Evolutionary conservation across 345 rosid genomes (phyloP), one percentile per base, ranked within the genome.

Genomic region (Eucalyptus caleyi): DNA sequence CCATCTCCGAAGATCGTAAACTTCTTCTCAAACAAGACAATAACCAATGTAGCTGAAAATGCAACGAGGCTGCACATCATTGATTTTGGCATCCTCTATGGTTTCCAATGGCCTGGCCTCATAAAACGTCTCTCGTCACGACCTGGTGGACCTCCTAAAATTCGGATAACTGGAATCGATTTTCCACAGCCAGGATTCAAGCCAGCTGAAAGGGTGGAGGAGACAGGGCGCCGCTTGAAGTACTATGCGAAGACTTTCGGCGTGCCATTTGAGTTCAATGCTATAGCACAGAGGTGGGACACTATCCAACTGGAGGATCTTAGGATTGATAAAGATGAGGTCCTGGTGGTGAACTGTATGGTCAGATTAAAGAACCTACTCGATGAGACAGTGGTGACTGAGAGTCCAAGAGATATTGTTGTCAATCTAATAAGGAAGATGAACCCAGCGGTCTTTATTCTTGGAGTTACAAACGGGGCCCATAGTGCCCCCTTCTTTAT

Each of bases 101-200:
- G 96, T 45, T 95, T 94, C 86, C 97, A 95, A 42, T 94, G 97
- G 97, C 96, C 96, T 87, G 91, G 94, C 91, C 94, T 95, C 50
- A 93, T 95, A 86, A 89, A 90, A 21, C 93, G 89, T 54, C 95
- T 94, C 88, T 93, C 97, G 26, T 89, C 92, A 56, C 89, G 92
- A 82, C 69, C 56, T 37, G 93, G 92, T 15, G 97, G 96, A 87
- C 93, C 96, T 86, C 97, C 95, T 21, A 94, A 86, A 88, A 69
- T 94, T 86, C 89, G 93, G 67, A 93, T 94, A 60, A 95, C 95
- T 14, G 97, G 97, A 86, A 92, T 94, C 16, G 97, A 95, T 88
- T 89, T 93, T 56, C 96, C 94, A 23, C 96, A 92, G 86, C 97
- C 95, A 30, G 97, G 95, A 87, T 95, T 95, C 77, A 92, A 93